Evolutionary conservation across 371 early-diverging fungal genomes (phyloP), one percentile per base, ranked within the genome.

Genomic region (Synchytrium microbalum): DNA sequence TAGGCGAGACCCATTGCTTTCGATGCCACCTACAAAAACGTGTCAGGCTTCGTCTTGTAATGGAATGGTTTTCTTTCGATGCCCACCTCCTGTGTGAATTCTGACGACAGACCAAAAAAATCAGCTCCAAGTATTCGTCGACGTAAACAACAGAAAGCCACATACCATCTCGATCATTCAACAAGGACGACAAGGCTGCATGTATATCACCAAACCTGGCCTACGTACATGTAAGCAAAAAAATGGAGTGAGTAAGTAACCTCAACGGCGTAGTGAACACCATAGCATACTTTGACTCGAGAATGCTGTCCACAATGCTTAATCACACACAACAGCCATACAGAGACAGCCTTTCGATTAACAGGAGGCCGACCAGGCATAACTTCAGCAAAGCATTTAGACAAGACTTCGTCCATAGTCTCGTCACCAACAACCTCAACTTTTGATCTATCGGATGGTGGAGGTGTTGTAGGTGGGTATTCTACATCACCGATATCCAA

Each of bases 1-100:
- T 92, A 95, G 0, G 92, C 86, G 13, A 93, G 74, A 16, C 92
- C 91, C 46, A 93, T 79, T 16, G 92, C 92, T 63, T 91, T 92
- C 24, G 92, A 89, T 1, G 94, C 92, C 13, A 89, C n/a, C n/a
- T n/a, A n/a, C n/a, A n/a, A n/a, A n/a, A 83, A n/a, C 51, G 51
- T n/a, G 51, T 51, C 51, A n/a, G 51, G 14, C 16, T 51, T 51
- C 51, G 51, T 16, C 51, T 16, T 14, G n/a, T 51, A 14, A n/a
- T n/a, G 51, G 51, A 51, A 51, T n/a, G 16, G 51, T n/a, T n/a
- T n/a, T n/a, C n/a, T n/a, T n/a, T n/a, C n/a, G n/a, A n/a, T n/a
- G n/a, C n/a, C n/a, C n/a, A n/a, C 72, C 61, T 77, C 78, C 55
- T 81, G 75, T 16, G 67, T 72, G 52, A 71, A 72, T n/a, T 75